These are phyloP conservation scores for Polytolypa hystricis DNA, from an alignment of 2,329 filamentous ascomycete species.

Conservation along the genomic window DNA sequence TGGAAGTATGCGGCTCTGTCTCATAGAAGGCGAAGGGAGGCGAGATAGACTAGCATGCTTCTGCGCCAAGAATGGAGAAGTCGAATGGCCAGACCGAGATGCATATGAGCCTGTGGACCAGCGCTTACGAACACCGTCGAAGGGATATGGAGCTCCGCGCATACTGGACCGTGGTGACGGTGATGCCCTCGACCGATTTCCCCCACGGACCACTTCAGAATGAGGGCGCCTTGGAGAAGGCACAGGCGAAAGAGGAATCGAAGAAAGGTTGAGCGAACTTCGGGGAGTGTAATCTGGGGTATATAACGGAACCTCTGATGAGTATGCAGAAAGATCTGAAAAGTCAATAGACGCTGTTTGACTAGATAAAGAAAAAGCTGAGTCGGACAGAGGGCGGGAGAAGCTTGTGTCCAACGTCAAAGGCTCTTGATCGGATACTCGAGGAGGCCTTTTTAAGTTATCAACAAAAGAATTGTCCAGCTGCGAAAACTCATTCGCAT, in stretches of 20 bases:
- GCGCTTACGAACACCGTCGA: slow-evolving; percentile 58
- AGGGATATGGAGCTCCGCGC: slow-evolving; percentile 58
- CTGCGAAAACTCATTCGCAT: slow-evolving; percentile 1
- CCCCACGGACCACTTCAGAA: slow-evolving; percentile 41
- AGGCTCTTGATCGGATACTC: slow-evolving; percentile 6
- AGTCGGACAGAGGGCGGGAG: slow-evolving; percentile 56
- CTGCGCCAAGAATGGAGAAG: slow-evolving; percentile 4
- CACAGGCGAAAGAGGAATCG: slow-evolving; percentile 60
- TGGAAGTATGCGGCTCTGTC: slow-evolving; percentile 1
- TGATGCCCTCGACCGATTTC: slow-evolving; percentile 58
- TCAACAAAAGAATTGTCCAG: not conserved
- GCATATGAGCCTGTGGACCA: slow-evolving; percentile 70
- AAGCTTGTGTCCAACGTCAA: slow-evolving; percentile 11
- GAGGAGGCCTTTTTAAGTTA: slow-evolving; percentile 6
- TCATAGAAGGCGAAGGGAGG: slow-evolving; percentile 6
- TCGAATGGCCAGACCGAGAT: slow-evolving; percentile 40
- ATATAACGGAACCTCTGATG: slow-evolving; percentile 55
- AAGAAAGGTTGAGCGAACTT: slow-evolving; percentile 56
- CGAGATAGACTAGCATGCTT: slow-evolving; percentile 1
- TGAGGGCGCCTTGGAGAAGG: slow-evolving; percentile 59
- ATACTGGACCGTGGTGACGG: slow-evolving; percentile 58
- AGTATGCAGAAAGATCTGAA: slow-evolving; percentile 59
- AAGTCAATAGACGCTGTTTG: slow-evolving; percentile 43
- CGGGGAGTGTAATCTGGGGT: slow-evolving; percentile 48
- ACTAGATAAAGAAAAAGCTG: slow-evolving; percentile 61